Conservation (phyloP, 805 yeast species). For the Starmerella stellata region DNA sequence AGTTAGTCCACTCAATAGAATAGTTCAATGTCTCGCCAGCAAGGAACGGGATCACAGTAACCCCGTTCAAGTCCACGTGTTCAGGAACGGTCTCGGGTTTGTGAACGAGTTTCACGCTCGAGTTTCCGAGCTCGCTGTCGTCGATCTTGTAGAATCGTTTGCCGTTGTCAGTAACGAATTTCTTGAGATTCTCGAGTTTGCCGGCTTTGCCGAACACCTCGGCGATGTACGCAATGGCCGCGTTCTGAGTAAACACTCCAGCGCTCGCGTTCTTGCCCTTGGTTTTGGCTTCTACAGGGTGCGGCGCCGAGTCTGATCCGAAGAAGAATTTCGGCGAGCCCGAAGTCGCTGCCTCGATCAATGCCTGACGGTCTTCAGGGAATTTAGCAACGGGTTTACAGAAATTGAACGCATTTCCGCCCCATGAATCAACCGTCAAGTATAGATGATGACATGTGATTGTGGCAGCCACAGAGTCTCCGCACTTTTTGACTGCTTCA, state of each 20-base stretch:
- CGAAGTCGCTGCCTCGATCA: constrained; percentile 72
- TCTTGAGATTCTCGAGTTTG: constrained; percentile 46
- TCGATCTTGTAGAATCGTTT: constrained; percentile 47
- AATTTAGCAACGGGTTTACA: constrained; percentile 97
- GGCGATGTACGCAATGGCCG: constrained; percentile 68
- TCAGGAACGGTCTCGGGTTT: constrained; percentile 43
- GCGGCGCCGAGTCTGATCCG: constrained; percentile 98
- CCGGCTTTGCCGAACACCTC: constrained; percentile 57
- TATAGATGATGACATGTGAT: constrained; percentile 91
- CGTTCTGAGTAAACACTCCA: constrained; percentile 88
- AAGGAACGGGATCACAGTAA: constrained; percentile 63
- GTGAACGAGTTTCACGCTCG: constrained; percentile 37
- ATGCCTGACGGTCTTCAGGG: constrained; percentile 64
- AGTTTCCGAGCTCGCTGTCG: constrained; percentile 28
- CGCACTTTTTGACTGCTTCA: constrained; percentile 53
- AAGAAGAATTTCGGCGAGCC: constrained; percentile 88
- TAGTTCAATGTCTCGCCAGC: constrained; percentile 63
- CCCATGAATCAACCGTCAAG: constrained; percentile 85
- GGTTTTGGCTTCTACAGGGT: constrained; percentile 62
- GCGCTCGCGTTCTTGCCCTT: constrained; percentile 79
- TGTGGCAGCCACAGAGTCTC: constrained; percentile 69
- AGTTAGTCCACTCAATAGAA: constrained; percentile 49
- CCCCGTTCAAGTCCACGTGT: constrained; percentile 27
- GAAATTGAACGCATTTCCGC: constrained; percentile 84
- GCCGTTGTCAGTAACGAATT: constrained; percentile 64